Base-by-base conservation (phyloP, 2,329 filamentous ascomycete genomes). In the Exophiala bonariae region DNA sequence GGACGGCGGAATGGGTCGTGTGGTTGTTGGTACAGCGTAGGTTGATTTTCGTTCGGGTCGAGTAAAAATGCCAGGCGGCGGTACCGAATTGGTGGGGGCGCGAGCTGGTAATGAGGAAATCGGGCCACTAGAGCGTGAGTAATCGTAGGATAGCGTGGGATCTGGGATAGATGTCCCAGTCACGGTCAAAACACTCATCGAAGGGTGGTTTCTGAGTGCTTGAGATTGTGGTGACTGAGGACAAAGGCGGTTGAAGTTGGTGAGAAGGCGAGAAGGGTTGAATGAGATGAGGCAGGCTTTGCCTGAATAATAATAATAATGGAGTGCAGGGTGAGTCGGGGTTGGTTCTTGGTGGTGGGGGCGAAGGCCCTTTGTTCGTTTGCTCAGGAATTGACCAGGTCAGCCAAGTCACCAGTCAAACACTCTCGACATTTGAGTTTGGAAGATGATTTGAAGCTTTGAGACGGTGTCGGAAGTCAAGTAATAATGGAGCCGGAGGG, bases 121-220 rank as follows among this genome's bases (percentile, higher is more conserved):
- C 10, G 28, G 41, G 36, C 39, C 5, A 37, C 33, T 23, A 33
- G 54, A 33, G 26, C 18, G 33, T 42, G 46, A 42, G 41, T 55
- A 49, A 41, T 43, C 33, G 49, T 50, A 52, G 23, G 54, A 38
- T 16, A 57, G 44, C 3, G 47, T 49, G 23, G 52, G 54, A 44
- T 55, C 54, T 47, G 51, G 54, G 47, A 59, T 52, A 20, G n/a
- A 48, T 20, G 54, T 54, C 49, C 52, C 49, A 55, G 55, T 43
- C 42, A 59, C 52, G 32, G 54, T 57, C 46, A 59, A 43, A 20
- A 59, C 56, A 49, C 54, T 57, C 56, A 59, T 59, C 28, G 44
- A 50, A 17, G 46, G 26, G 31, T 19, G 18, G n/a, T n/a, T n/a
- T 33, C 35, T 37, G 37, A 40, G 19, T 22, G 26, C 14, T 19